Percentiles rank a stretch among this genome's conserved stretches.
phyloP scores from a whole-genome alignment of 306 rosid genomes.

The Quercus aquifolioides region DNA sequence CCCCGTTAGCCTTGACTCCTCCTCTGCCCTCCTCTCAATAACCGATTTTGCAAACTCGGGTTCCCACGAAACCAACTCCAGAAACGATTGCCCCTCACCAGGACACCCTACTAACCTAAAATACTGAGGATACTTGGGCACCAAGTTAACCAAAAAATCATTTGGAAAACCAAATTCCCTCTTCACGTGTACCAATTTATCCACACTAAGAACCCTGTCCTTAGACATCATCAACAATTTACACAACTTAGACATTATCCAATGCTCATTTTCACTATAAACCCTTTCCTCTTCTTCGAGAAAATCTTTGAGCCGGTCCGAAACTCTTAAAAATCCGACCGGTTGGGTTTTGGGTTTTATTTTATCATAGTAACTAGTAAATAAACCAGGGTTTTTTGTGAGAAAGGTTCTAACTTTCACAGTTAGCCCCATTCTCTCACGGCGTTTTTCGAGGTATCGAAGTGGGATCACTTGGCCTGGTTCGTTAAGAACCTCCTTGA shows the following conservation, averaged over 20 bases:
- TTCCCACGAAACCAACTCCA: constrained; percentile 71
- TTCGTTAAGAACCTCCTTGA: constrained; percentile 60
- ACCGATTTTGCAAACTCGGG: constrained; percentile 71
- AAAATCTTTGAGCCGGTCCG: constrained; percentile 43
- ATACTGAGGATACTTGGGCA: constrained; percentile 67
- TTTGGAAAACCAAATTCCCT: constrained; percentile 85
- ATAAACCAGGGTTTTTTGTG: constrained; percentile 57
- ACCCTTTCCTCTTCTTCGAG: constrained; percentile 52
- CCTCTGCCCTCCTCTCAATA: constrained; percentile 74
- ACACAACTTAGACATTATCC: constrained; percentile 62
- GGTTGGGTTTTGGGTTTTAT: constrained; percentile 74
- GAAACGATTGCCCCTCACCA: constrained; percentile 64
- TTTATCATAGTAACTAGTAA: constrained; percentile 53
- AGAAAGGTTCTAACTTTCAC: constrained; percentile 42
- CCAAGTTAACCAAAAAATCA: constrained; percentile 78
- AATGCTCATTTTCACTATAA: constrained; percentile 41
- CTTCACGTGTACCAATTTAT: constrained; percentile 77
- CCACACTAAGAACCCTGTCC: constrained; percentile 63
- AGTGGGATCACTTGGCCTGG: constrained; percentile 59
- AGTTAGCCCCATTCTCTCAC: constrained; percentile 66
- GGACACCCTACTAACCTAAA: constrained; percentile 65
- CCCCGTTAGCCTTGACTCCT: constrained; percentile 52
- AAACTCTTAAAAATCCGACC: constrained; percentile 47
- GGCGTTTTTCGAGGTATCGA: constrained; percentile 64
- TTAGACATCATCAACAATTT: constrained; percentile 80